phyloP scores from a whole-genome alignment of 257 asterid genomes.

The Verbena officinalis region DNA sequence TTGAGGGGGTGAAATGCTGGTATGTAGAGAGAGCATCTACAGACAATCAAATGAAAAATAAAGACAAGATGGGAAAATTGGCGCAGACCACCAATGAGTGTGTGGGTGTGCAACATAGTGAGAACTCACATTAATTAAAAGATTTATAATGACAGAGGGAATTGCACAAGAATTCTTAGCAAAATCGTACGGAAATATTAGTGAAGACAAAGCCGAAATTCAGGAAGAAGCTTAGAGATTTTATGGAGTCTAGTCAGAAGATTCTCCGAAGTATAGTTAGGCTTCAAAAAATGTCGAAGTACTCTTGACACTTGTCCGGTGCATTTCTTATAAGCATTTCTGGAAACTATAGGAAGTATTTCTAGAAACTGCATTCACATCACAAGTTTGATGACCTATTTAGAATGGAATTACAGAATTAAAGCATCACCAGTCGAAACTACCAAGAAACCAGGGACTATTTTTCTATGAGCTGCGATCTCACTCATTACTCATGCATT shows the following conservation, averaged over 20 bases:
- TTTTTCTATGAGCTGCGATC: conserved; percentile 2
- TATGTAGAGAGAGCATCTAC: conserved; percentile 7
- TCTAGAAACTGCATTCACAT: background rate
- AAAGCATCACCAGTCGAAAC: conserved; percentile 15
- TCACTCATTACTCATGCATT: conserved; percentile 12
- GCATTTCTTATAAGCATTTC: conserved; percentile 1
- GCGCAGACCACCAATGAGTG: background rate
- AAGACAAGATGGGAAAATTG: background rate
- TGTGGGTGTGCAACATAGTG: conserved; percentile 7
- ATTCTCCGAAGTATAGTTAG: conserved; percentile 5
- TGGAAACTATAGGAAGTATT: conserved; percentile 17
- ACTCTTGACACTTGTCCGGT: background rate
- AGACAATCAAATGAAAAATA: background rate
- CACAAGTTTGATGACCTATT: conserved; percentile 14
- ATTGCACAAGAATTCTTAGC: conserved; percentile 5
- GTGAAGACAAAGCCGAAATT: background rate
- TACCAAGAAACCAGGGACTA: conserved; percentile 3
- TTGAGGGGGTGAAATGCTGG: too few species aligned
- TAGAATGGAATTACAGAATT: background rate
- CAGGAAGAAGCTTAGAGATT: too few species aligned
- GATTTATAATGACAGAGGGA: background rate
- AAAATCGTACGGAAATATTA: conserved; percentile 4
- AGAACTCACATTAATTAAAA: background rate
- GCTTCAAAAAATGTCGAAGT: conserved; percentile 18
- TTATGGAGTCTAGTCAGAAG: background rate